Conservation (phyloP, 768 basidiomycete species). For the Tylopilus cervinicoccineus region DNA sequence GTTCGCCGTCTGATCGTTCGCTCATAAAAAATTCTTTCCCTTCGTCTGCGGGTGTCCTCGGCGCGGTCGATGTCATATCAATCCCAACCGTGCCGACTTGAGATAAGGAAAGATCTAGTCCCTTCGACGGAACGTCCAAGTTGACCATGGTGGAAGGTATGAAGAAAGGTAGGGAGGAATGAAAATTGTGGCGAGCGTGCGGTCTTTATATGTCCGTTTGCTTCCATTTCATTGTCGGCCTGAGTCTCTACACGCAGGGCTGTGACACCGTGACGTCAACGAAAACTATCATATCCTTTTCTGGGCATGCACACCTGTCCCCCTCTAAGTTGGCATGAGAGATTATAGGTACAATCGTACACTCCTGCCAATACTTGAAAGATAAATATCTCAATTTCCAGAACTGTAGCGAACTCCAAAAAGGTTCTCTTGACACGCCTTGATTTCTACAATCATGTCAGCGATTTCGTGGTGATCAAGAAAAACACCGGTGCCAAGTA, state of each 20-base stretch:
- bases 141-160: slow-evolving; percentile 13
- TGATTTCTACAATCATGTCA: slow-evolving; percentile 50
- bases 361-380: no score
- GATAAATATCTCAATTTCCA: neutral
- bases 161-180: neutral
- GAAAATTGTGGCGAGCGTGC: slow-evolving; percentile 1
- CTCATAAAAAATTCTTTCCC: slow-evolving; percentile 85
- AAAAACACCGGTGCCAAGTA: slow-evolving; percentile 11
- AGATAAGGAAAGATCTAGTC: slow-evolving; percentile 17
- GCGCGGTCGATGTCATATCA: slow-evolving; percentile 41
- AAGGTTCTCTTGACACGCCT: slow-evolving; percentile 55
- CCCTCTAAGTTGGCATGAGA: no score
- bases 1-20: slow-evolving; percentile 45
- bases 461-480: no score
- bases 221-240: slow-evolving; percentile 12
- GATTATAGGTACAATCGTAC: no score
- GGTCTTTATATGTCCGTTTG: slow-evolving; percentile 8
- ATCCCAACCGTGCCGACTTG: neutral
- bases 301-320: neutral
- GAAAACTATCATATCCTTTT: slow-evolving; percentile 1
- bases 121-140: neutral
- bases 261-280: slow-evolving; percentile 22
- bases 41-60: slow-evolving; percentile 91
- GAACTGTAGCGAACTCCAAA: slow-evolving; percentile 24
- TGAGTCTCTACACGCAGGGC: neutral